Base-by-base conservation (phyloP, 148 eudicot species). In the Suaeda aralocaspica region DNA sequence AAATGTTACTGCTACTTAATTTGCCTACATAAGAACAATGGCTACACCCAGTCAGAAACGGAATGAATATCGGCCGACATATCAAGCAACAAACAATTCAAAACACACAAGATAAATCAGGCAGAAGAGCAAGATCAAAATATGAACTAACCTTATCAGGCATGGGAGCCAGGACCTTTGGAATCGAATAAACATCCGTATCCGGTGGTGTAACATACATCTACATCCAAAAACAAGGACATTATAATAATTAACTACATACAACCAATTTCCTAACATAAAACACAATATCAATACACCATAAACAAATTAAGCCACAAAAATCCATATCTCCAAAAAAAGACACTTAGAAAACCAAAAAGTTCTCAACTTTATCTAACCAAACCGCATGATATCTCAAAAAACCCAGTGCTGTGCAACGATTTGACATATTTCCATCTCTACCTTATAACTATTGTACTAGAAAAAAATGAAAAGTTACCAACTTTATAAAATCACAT, bases 171-270 rank as follows among this genome's bases (percentile, higher is more conserved):
- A 95, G 87, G 78, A 95, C 94, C 78, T 79, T 86, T 0, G 99
- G 99, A 68, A 95, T 89, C 1, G 93, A 83, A 63, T 95, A 95
- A 48, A 95, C 72, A 76, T 95, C 99, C 31, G 99, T 91, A 72
- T 95, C 99, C 19, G 96, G 99, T 25, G 96, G 96, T 36, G 99
- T 91, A 26, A 95, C 97, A 78, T 95, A 95, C 99, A 95, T 94
- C 97, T 93, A 50, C 71, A 79, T 24, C 39, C 69, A 72, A 33
- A 30, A 72, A 8, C 13, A 34, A 64, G 31, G 49, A 59, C 72
- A 24, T n/a, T n/a, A 64, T 16, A 24, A 42, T 53, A 80, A 49
- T 22, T 15, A 62, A 51, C 51, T 29, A 16, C 30, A 48, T 24
- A 42, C 60, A 19, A 71, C 64, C 52, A 77, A 45, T 56, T 56